Evolutionary conservation across 1,139 yeast genomes (phyloP), one percentile per base, ranked within the genome.

Genomic region (Saccharomycopsis hybrid): DNA sequence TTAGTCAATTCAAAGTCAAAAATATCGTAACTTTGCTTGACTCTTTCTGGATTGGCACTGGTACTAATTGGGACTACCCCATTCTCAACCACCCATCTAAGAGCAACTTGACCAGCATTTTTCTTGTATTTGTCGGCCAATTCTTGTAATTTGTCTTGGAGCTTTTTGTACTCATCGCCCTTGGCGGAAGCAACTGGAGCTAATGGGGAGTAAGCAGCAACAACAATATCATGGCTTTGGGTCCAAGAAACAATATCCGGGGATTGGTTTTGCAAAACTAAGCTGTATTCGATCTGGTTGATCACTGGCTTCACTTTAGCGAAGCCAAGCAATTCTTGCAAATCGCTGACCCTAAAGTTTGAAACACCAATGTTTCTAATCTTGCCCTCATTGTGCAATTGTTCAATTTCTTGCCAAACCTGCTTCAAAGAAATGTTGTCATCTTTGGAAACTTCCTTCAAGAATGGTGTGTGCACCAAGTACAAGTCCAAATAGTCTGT

Each of bases 21-120:
- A 51, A 74, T 65, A 25, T 74, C 75, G 58, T 81, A 70, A 5
- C 82, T 75, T 57, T 80, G 76, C 48, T 67, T 65, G 54, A 83
- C 72, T 65, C 95, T 74, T 41, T 73, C 74, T 25, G 65, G 65
- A 57, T 82, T 79, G 4, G 82, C 72, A 29, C 87, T 77, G 2
- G 95, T 85, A 27, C 94, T 85, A 35, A 86, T 70, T 7, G 95
- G 90, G 45, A 85, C 63, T 30, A 85, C 72, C 5, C 80, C 83
- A 49, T 68, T 73, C 58, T 82, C 82, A 47, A 76, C 67, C 5
- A 80, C 78, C 83, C 89, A 87, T 60, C 85, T 72, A 55, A 87
- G 70, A 51, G 85, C 68, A 44, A 87, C 67, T 62, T 83, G 87
- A 25, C 82, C 77, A 31, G 73, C 70, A 8, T 86, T 70, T 58